Evolutionary conservation across 176 grass and related monocot species (phyloP).

Genomic region (Cocos nucifera): DNA sequence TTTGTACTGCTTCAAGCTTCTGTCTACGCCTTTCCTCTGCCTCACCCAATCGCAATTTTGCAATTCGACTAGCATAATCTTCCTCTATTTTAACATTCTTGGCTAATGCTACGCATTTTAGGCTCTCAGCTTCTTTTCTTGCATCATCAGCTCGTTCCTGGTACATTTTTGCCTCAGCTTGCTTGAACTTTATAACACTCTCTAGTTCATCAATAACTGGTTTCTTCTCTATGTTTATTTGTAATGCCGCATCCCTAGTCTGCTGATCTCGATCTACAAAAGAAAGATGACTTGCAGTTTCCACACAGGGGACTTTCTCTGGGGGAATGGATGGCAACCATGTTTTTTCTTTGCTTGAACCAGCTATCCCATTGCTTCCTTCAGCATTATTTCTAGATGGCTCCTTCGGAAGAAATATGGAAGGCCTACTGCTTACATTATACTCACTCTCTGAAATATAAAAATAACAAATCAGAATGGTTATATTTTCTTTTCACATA

Average conservation of each 20-base stretch:
- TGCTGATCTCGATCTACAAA: conserved; percentile 15
- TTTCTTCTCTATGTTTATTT: conserved; percentile 36
- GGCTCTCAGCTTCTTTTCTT: conserved; percentile 43
- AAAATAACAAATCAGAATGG: conserved; percentile 1
- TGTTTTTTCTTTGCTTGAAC: conserved; percentile 37
- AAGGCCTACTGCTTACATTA: conserved; percentile 28
- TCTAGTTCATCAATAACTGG: conserved; percentile 67
- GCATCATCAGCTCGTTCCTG: conserved; percentile 84
- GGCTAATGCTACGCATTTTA: conserved; percentile 39
- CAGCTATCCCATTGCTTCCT: conserved; percentile 37
- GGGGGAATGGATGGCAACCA: conserved; percentile 38
- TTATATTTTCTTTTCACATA: too few species aligned
- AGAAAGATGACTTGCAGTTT: conserved; percentile 30
- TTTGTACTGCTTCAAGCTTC: conserved; percentile 72
- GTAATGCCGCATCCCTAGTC: conserved; percentile 35
- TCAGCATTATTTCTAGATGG: conserved; percentile 37
- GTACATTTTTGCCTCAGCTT: conserved; percentile 87
- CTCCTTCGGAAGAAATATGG: conserved; percentile 28
- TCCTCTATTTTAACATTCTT: conserved; percentile 59
- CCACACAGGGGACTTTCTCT: conserved; percentile 35
- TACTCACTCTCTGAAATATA: conserved; percentile 46
- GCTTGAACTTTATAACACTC: conserved; percentile 66
- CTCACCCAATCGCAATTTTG: conserved; percentile 41
- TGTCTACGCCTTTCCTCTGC: conserved; percentile 56
- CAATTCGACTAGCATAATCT: conserved; percentile 48